Evolutionary conservation across 148 eudicot species (phyloP), one percentile per base, ranked within the genome.

Genomic region (Salicornia ramosissima): DNA sequence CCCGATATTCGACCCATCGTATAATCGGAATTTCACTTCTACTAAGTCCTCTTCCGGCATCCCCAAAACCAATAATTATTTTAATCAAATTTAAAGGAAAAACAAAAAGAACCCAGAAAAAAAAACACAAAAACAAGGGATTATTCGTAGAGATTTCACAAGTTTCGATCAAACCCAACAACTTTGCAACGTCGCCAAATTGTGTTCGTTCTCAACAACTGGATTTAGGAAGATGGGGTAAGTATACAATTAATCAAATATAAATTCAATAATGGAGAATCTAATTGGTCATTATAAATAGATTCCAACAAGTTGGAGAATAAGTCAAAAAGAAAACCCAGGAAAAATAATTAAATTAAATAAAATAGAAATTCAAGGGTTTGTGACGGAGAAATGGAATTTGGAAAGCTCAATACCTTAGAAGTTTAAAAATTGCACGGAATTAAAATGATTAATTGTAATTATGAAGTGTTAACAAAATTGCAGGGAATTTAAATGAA

Each of bases 1-100:
- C 21, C 96, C 96, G 55, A 90, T 86, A 70, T 90, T 92, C 4
- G 90, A 83, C 55, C 96, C 96, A 77, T 90, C 96, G 36, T 81
- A 77, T 46, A 90, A 72, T 54, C 96, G 75, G 79, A 90, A 90
- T 72, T 87, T 87, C 29, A 90, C 74, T 81, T 87, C 92, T 36
- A 90, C 81, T 66, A 81, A 75, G 24, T 90, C 96, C 66, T 87
- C 92, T 30, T 87, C 92, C 70, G 88, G 87, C 92, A 87, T 90
- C 19, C 53, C 40, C 46, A 30, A 30, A 28, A 30, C 12, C 21
- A 65, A 46, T 4, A 43, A 33, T 30, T 47, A n/a, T 25, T 42
- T 11, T 15, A 46, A 18, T 19, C 18, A 18, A 45, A 16, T 45
- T 4, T n/a, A n/a, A n/a, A n/a, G n/a, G n/a, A n/a, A 46, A 45